Conservation (phyloP, 345 rosid species). For the Melaleuca quinquenervia region DNA sequence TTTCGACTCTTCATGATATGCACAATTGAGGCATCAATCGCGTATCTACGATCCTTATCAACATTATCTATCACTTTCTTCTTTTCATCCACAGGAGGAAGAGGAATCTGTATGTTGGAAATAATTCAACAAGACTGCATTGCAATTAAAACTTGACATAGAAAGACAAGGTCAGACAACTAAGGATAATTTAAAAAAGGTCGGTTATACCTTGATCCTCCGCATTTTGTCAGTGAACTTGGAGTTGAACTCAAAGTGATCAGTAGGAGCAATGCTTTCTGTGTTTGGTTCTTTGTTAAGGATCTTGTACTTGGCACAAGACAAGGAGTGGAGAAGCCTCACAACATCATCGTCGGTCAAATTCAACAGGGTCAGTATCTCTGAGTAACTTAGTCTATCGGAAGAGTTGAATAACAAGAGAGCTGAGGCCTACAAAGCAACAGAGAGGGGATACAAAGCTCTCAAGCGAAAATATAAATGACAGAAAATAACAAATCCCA, state of each 20-base stretch:
- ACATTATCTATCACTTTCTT: constrained; percentile 64
- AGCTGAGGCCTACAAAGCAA: constrained; percentile 34
- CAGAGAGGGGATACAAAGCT: no score
- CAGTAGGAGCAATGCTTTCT: constrained; percentile 18
- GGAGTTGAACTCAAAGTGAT: constrained; percentile 32
- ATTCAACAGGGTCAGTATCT: constrained; percentile 55
- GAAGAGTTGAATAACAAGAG: constrained; percentile 47
- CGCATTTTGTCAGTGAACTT: constrained; percentile 63
- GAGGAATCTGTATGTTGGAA: constrained; percentile 34
- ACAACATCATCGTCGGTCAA: constrained; percentile 45
- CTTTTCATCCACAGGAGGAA: constrained; percentile 55
- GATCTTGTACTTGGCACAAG: constrained; percentile 39
- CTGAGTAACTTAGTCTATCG: constrained; percentile 50
- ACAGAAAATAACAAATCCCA: no score
- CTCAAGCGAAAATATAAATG: neutral
- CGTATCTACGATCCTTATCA: constrained; percentile 54
- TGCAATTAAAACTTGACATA: neutral
- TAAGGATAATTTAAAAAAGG: neutral
- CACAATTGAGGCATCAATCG: constrained; percentile 63
- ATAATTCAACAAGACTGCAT: neutral
- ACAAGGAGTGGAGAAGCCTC: constrained; percentile 49
- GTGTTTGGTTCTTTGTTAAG: constrained; percentile 34
- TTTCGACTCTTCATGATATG: constrained; percentile 69
- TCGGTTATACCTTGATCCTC: constrained; percentile 43
- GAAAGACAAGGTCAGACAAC: neutral